phyloP scores from a whole-genome alignment of 2,329 filamentous ascomycete genomes.

The Cercospora zeina region DNA sequence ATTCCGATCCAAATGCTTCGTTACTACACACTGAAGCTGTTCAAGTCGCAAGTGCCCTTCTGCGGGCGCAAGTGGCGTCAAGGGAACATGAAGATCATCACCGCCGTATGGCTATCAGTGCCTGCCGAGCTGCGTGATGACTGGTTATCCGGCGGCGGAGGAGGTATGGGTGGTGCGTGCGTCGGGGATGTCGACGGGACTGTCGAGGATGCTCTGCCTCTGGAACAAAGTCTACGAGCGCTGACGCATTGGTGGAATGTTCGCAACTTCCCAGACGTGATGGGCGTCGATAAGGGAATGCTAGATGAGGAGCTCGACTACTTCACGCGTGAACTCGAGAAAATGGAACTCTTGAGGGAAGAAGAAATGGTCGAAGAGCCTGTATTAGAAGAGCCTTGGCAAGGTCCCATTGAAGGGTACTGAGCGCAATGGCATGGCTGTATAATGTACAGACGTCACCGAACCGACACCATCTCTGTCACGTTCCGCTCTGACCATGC shows the following conservation, averaged over 20 bases:
- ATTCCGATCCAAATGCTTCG: conserved; percentile 84
- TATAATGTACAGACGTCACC: not conserved
- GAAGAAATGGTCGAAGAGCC: conserved; percentile 30
- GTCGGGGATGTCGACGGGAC: conserved; percentile 78
- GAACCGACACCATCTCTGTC: too few species aligned
- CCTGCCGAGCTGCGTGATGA: conserved; percentile 90
- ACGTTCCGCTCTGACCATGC: not conserved
- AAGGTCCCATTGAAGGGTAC: conserved; percentile 37
- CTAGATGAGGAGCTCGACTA: conserved; percentile 51
- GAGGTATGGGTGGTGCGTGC: conserved; percentile 42
- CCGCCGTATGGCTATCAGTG: conserved; percentile 91
- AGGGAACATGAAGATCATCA: conserved; percentile 98
- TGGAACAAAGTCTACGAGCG: conserved; percentile 86
- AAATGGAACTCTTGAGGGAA: conserved; percentile 46
- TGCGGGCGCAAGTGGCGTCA: conserved; percentile 98
- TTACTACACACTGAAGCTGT: conserved; percentile 93
- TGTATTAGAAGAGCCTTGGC: conserved; percentile 26
- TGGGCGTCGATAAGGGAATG: conserved; percentile 53
- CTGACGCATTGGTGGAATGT: conserved; percentile 95
- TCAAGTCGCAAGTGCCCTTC: conserved; percentile 98
- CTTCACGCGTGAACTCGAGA: conserved; percentile 53
- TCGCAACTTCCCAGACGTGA: conserved; percentile 74
- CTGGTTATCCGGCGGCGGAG: conserved; percentile 77
- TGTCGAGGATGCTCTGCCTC: conserved; percentile 85
- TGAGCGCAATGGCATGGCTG: conserved; percentile 16